phyloP scores from a whole-genome alignment of 805 yeast genomes.

The Saccharomycopsis guyanensis region DNA sequence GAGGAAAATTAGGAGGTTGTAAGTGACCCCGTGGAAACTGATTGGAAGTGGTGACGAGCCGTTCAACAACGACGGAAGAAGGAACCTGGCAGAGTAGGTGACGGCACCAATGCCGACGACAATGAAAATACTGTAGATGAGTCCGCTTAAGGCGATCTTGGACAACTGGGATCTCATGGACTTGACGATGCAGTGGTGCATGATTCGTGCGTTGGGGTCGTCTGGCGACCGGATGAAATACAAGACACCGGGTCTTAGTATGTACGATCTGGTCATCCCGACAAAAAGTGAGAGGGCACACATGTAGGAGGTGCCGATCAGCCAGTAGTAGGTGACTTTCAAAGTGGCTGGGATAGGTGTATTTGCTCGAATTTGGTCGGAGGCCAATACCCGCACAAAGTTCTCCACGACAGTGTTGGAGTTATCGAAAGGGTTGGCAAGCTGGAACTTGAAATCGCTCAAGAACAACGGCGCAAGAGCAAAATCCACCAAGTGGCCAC shows the following conservation, averaged over 20 bases:
- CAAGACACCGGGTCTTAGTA: constrained; percentile 81
- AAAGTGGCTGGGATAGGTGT: background rate
- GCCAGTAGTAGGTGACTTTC: constrained; percentile 41
- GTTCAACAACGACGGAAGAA: constrained; percentile 26
- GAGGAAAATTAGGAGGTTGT: constrained; percentile 9
- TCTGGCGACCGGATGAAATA: constrained; percentile 92
- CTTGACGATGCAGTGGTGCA: constrained; percentile 79
- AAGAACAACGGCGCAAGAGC: constrained; percentile 53
- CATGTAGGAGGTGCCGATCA: constrained; percentile 79
- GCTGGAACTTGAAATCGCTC: constrained; percentile 10
- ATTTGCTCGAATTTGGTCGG: background rate
- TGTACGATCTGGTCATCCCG: constrained; percentile 65
- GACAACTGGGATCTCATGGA: constrained; percentile 67
- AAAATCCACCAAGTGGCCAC: constrained; percentile 72
- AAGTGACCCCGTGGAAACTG: background rate
- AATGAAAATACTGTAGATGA: constrained; percentile 68
- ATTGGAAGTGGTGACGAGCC: constrained; percentile 23
- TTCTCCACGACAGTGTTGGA: background rate
- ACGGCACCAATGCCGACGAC: constrained; percentile 66
- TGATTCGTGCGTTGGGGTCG: constrained; percentile 79
- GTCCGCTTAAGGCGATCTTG: constrained; percentile 63
- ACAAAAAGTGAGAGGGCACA: constrained; percentile 77
- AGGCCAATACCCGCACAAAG: constrained; percentile 7
- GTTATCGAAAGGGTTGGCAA: constrained; percentile 13
- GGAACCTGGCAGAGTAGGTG: constrained; percentile 40